Evolutionary conservation across 2,329 filamentous ascomycete species (phyloP).

Genomic region (Botrytis byssoidea): DNA sequence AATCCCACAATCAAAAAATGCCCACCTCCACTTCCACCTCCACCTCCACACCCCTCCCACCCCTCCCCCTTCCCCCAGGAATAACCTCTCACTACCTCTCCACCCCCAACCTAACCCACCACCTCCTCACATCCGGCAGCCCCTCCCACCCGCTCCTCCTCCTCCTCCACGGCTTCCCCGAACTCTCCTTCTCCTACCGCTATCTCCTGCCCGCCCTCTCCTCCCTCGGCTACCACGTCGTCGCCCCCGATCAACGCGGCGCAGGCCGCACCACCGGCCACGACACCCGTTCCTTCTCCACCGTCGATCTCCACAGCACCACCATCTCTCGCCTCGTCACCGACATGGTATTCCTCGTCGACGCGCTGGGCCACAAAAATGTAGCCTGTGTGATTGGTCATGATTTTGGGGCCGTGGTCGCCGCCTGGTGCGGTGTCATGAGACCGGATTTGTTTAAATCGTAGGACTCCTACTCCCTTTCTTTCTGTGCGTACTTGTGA

Average conservation of each 20-base stretch:
- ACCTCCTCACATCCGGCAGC: slow-evolving; percentile 31
- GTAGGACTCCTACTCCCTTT: slow-evolving; percentile 27
- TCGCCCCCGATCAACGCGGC: slow-evolving; percentile 66
- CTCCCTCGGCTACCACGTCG: slow-evolving; percentile 59
- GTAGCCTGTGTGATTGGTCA: slow-evolving; percentile 63
- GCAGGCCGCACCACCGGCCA: slow-evolving; percentile 65
- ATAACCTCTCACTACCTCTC: background rate
- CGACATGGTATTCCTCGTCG: slow-evolving; percentile 60
- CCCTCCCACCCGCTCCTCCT: slow-evolving; percentile 54
- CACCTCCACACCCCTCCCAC: background rate
- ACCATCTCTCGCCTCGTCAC: slow-evolving; percentile 57
- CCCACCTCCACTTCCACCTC: no score
- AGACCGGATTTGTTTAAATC: slow-evolving; percentile 64
- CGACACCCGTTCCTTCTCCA: slow-evolving; percentile 50
- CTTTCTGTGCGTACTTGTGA: background rate
- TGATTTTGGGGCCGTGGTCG: slow-evolving; percentile 63
- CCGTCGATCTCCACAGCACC: slow-evolving; percentile 57
- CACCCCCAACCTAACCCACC: slow-evolving; percentile 29
- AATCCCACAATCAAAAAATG: no score
- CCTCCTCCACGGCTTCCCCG: slow-evolving; percentile 65
- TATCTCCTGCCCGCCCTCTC: slow-evolving; percentile 60
- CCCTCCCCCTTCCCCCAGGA: background rate
- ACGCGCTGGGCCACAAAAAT: slow-evolving; percentile 57
- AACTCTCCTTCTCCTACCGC: slow-evolving; percentile 69
- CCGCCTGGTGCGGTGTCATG: slow-evolving; percentile 58